phyloP scores from a whole-genome alignment of 23 red algal genomes.

The Gracilariopsis chorda region DNA sequence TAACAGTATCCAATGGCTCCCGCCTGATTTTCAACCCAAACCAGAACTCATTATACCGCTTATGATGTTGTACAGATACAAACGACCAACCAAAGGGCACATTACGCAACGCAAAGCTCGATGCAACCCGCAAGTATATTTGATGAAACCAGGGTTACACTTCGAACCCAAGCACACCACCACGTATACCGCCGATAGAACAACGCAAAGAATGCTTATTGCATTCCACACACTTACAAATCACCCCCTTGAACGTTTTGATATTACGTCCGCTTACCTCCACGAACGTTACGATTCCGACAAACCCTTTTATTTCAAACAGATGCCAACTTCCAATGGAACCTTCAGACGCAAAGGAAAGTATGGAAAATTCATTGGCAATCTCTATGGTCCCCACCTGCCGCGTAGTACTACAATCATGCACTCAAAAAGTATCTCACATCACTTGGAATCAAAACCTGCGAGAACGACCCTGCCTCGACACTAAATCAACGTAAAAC shows the following conservation, averaged over 20 bases:
- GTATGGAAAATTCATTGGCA: neutral
- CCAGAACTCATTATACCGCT: neutral
- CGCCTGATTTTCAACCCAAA: neutral
- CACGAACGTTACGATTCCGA: neutral
- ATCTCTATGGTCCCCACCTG: neutral
- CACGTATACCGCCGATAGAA: neutral
- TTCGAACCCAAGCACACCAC: neutral
- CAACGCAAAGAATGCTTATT: neutral
- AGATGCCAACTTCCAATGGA: neutral
- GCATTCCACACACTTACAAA: neutral
- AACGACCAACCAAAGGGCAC: neutral
- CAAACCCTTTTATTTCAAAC: neutral
- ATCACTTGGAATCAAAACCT: neutral
- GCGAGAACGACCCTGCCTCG: neutral
- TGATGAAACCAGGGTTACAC: slow-evolving; percentile 32
- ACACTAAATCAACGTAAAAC: neutral
- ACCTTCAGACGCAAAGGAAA: too few relatives aligned
- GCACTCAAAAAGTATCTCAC: neutral
- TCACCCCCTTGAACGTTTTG: neutral
- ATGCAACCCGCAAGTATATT: neutral
- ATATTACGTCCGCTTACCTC: neutral
- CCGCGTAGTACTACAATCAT: neutral
- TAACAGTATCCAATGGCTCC: neutral
- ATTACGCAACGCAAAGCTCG: slow-evolving; percentile 8
- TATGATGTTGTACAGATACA: neutral